Percentiles rank a stretch among this genome's conserved stretches.
Evolutionary conservation across 2,329 filamentous ascomycete genomes (phyloP).

Genomic region (Ascochyta rabiei): DNA sequence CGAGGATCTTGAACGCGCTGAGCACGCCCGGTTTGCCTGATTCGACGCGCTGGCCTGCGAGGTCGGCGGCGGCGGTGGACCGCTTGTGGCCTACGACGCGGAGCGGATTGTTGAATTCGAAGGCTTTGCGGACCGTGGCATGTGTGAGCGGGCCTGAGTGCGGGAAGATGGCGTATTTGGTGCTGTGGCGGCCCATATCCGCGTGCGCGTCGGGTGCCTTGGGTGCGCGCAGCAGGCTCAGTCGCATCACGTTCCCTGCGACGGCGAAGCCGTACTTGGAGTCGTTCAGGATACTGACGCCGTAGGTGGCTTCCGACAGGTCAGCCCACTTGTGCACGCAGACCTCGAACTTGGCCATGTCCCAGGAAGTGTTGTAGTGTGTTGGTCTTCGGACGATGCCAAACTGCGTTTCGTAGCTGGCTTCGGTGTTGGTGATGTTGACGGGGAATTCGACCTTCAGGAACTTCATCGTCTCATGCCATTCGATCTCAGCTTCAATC

Average conservation of each 20-base stretch:
- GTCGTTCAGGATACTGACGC: conserved; percentile 92
- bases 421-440: conserved; percentile 86
- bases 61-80: conserved; percentile 27
- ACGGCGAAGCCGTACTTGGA: conserved; percentile 97
- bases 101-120: conserved; percentile 88
- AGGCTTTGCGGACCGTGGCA: conserved; percentile 79
- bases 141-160: conserved; percentile 75
- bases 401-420: conserved; percentile 93
- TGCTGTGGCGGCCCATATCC: conserved; percentile 88
- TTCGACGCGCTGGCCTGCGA: neutral
- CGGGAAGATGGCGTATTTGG: conserved; percentile 89
- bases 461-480: conserved; percentile 97
- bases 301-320: conserved; percentile 84
- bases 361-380: conserved; percentile 97
- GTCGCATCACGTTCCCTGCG: conserved; percentile 83
- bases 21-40: conserved; percentile 38
- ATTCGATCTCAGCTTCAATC: conserved; percentile 86
- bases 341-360: conserved; percentile 98
- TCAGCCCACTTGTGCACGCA: conserved; percentile 96
- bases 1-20: conserved; percentile 70
- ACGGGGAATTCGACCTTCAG: conserved; percentile 98
- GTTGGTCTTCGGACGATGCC: conserved; percentile 88
- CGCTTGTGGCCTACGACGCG: conserved; percentile 56
- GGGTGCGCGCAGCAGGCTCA: conserved; percentile 82
- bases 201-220: conserved; percentile 94